Evolutionary conservation across 2,329 filamentous ascomycete species (phyloP).

Genomic region (Blastomyces emzantsi): DNA sequence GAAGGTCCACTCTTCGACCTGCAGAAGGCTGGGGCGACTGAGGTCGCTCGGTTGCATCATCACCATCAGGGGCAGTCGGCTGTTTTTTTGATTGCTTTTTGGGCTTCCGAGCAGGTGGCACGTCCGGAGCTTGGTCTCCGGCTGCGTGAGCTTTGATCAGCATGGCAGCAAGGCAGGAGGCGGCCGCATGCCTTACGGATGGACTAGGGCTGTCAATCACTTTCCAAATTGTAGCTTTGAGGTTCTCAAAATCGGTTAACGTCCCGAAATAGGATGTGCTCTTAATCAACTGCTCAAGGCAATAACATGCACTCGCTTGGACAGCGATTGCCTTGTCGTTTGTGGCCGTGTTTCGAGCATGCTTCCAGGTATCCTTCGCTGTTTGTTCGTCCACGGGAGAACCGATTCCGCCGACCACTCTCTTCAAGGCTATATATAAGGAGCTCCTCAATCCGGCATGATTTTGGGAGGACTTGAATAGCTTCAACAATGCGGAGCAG

Average conservation of each 20-base stretch:
- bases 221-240: slow-evolving; percentile 77
- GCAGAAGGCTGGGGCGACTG: slow-evolving; percentile 50
- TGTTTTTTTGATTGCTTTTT: slow-evolving; percentile 65
- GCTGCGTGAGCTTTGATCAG: slow-evolving; percentile 73
- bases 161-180: slow-evolving; percentile 73
- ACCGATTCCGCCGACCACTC: slow-evolving; percentile 66
- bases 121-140: slow-evolving; percentile 41
- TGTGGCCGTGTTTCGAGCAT: slow-evolving; percentile 64
- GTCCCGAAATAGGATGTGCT: slow-evolving; percentile 78
- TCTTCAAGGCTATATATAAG: slow-evolving; percentile 64
- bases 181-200: slow-evolving; percentile 73
- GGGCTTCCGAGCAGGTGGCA: slow-evolving; percentile 56
- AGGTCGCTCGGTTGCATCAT: slow-evolving; percentile 59
- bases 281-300: slow-evolving; percentile 62
- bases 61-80: slow-evolving; percentile 61
- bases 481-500: slow-evolving; percentile 62
- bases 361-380: slow-evolving; percentile 90
- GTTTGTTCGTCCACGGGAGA: slow-evolving; percentile 72
- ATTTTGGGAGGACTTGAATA: slow-evolving; percentile 67
- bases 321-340: slow-evolving; percentile 77
- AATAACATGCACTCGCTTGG: slow-evolving; percentile 68
- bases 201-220: slow-evolving; percentile 68
- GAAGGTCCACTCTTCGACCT: slow-evolving; percentile 51
- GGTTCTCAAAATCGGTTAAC: slow-evolving; percentile 77
- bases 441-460: slow-evolving; percentile 76